Evolutionary conservation across 2,329 filamentous ascomycete species (phyloP).

Genomic region (Onygenales sp.): DNA sequence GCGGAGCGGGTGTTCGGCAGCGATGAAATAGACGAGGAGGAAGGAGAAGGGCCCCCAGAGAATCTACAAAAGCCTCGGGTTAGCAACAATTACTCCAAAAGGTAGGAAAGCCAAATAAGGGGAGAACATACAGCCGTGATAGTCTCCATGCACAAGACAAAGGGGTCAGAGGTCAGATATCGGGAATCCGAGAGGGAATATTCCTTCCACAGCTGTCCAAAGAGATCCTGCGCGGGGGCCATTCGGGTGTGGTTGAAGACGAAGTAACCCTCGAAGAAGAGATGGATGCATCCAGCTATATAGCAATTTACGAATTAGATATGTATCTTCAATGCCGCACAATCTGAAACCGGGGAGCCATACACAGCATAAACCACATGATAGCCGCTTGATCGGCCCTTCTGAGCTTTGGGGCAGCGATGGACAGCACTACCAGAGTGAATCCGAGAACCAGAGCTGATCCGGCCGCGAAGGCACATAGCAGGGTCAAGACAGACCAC

Average conservation of each 20-base stretch:
- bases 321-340: neutral
- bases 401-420: slow-evolving; percentile 44
- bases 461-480: slow-evolving; percentile 50
- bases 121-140: slow-evolving; percentile 59
- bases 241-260: slow-evolving; percentile 58
- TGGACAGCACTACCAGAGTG: slow-evolving; percentile 46
- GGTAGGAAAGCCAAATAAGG: slow-evolving; percentile 5
- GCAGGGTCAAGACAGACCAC: slow-evolving; percentile 48
- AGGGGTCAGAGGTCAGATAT: slow-evolving; percentile 71
- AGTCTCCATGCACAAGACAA: slow-evolving; percentile 79
- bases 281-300: slow-evolving; percentile 50
- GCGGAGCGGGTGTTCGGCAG: slow-evolving; percentile 45
- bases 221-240: slow-evolving; percentile 58
- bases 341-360: slow-evolving; percentile 17
- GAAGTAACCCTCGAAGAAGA: slow-evolving; percentile 81
- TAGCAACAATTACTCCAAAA: neutral
- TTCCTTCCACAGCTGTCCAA: slow-evolving; percentile 88
- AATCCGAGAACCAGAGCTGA: slow-evolving; percentile 48
- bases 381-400: slow-evolving; percentile 49
- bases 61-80: slow-evolving; percentile 26
- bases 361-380: slow-evolving; percentile 69
- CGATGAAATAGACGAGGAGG: slow-evolving; percentile 45
- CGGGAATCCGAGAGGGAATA: slow-evolving; percentile 80
- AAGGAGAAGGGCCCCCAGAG: slow-evolving; percentile 56
- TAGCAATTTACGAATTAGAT: neutral